Evolutionary conservation across 108 stramenopile species (phyloP).

Genomic region (Nitzschia sp.): DNA sequence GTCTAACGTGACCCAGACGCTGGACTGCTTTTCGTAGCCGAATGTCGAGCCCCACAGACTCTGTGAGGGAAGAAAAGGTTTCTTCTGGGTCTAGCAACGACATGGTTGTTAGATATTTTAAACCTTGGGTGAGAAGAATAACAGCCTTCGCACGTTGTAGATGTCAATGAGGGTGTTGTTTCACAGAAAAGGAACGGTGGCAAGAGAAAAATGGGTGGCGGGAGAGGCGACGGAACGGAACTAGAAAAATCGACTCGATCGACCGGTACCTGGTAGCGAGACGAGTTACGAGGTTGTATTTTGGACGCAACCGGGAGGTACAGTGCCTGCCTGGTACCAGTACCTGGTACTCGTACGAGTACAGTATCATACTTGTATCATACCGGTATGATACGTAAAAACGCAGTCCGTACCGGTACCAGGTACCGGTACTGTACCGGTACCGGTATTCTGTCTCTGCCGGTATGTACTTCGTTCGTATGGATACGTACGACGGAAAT

Average conservation of each 20-base stretch:
- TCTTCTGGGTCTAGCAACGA: constrained; percentile 60
- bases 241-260: background rate
- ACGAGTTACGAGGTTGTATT: background rate
- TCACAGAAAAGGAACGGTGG: background rate
- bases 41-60: constrained; percentile 74
- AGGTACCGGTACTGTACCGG: no score
- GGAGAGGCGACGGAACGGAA: background rate
- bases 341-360: no score
- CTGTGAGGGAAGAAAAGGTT: constrained; percentile 76
- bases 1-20: constrained; percentile 72
- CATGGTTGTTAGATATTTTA: constrained; percentile 1
- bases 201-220: constrained; percentile 10
- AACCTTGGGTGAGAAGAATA: background rate
- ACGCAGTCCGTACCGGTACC: no score
- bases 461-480: no score
- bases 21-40: constrained; percentile 80
- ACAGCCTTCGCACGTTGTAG: no score
- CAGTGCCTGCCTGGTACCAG: no score
- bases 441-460: no score
- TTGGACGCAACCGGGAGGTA: no score
- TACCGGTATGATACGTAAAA: no score
- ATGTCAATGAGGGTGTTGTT: no score
- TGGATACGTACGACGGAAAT: no score
- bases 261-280: background rate
- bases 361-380: no score